A percentile compares a stretch with the other conserved stretches of the same genome.
These are phyloP conservation scores for Trametes elegans DNA, from an alignment of 768 basidiomycete species.

Conservation along the genomic window DNA sequence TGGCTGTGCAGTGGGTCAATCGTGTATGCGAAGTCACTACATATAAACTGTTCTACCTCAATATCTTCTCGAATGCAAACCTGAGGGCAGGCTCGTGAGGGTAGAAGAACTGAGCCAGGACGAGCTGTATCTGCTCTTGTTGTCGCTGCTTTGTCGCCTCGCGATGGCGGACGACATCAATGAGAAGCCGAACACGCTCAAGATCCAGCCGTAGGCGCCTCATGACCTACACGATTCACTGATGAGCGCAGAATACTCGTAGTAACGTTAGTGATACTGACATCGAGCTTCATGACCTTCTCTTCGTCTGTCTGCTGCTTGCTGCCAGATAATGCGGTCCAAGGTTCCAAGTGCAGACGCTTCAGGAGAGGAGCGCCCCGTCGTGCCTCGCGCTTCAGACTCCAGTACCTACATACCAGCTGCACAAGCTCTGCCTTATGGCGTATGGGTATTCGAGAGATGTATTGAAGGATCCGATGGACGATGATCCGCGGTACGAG, in stretches of 20 bases:
- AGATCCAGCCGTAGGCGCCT: slow-evolving; percentile 73
- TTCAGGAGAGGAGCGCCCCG: slow-evolving; percentile 93
- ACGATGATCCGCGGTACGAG: slow-evolving; percentile 85
- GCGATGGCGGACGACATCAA: slow-evolving; percentile 68
- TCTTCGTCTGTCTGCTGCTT: slow-evolving; percentile 78
- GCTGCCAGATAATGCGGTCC: slow-evolving; percentile 76
- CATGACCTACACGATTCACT: slow-evolving; percentile 43
- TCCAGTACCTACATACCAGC: slow-evolving; percentile 90
- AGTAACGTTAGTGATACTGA: slow-evolving; percentile 34
- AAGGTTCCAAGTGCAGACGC: slow-evolving; percentile 91
- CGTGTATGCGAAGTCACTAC: neutral
- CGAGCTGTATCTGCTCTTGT: slow-evolving; percentile 60
- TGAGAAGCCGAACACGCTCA: slow-evolving; percentile 63
- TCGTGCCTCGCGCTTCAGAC: slow-evolving; percentile 90
- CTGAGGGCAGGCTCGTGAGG: slow-evolving; percentile 61
- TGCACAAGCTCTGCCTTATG: slow-evolving; percentile 79
- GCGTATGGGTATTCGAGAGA: slow-evolving; percentile 61
- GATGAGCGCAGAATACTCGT: slow-evolving; percentile 29
- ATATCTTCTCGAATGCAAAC: slow-evolving; percentile 66
- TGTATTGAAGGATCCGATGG: slow-evolving; percentile 75
- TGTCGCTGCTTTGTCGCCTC: slow-evolving; percentile 79
- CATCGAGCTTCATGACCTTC: slow-evolving; percentile 78
- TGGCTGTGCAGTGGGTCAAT: slow-evolving; percentile 40
- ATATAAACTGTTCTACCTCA: too few relatives aligned
- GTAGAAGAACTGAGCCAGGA: slow-evolving; percentile 64